phyloP scores from a whole-genome alignment of 768 basidiomycete species.

The Boletus rufocinnamomeus region DNA sequence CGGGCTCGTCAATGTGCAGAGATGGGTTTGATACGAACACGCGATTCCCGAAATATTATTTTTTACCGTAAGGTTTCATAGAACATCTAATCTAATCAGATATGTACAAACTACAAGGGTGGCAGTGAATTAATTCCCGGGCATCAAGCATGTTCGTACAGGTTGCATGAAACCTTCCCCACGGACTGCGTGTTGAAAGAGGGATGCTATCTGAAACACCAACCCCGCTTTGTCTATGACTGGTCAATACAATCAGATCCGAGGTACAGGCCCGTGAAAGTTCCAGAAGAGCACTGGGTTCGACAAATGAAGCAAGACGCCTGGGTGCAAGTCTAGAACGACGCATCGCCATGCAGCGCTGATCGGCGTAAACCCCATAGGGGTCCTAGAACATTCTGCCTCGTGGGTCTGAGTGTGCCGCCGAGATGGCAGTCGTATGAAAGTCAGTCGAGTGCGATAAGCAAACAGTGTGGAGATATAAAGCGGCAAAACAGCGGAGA shows the following conservation, averaged over 20 bases:
- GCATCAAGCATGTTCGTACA: slow-evolving; percentile 1
- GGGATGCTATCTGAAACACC: not conserved
- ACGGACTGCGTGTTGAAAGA: not conserved
- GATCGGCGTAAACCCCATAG: slow-evolving; percentile 9
- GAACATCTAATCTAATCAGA: slow-evolving; percentile 23
- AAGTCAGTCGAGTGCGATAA: slow-evolving; percentile 15
- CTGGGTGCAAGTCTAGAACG: slow-evolving; percentile 1
- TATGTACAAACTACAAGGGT: not conserved
- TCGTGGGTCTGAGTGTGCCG: not conserved
- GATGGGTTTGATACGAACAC: not conserved
- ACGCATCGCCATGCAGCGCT: slow-evolving; percentile 4
- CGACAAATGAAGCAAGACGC: not conserved
- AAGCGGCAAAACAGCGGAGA: slow-evolving; percentile 31
- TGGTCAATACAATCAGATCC: not conserved
- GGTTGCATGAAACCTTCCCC: not conserved
- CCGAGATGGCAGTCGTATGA: not conserved
- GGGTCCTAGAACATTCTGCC: not conserved
- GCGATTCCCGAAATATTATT: too few species aligned
- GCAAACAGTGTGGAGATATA: slow-evolving; percentile 18
- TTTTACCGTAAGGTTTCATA: not conserved
- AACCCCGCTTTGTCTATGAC: not conserved
- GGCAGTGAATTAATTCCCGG: not conserved
- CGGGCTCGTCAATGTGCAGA: not conserved
- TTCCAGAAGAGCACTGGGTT: not conserved
- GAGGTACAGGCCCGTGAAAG: too few species aligned